Percentiles rank a stretch among this genome's conserved stretches.
These are phyloP conservation scores for Fusarium praegraminearum DNA, from an alignment of 2,329 filamentous ascomycete species.

Conservation along the genomic window DNA sequence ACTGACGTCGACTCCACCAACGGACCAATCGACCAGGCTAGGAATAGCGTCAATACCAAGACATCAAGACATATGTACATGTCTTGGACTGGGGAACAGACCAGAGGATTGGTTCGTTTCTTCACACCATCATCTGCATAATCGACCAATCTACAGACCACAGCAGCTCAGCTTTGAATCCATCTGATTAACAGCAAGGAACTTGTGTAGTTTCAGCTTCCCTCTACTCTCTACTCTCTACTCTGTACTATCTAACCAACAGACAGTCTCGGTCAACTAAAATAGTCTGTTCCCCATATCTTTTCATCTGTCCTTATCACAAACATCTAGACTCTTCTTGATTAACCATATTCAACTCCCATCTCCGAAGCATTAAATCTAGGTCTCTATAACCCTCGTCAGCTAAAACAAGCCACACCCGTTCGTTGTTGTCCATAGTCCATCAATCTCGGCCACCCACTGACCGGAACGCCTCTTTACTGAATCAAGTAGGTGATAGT, in stretches of 20 bases:
- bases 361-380: conserved; percentile 13
- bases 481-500: conserved; percentile 4
- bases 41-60: conserved; percentile 8
- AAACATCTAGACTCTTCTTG: conserved; percentile 9
- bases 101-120: background rate
- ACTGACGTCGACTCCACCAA: conserved; percentile 32
- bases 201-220: conserved; percentile 20
- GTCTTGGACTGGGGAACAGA: too few relatives aligned
- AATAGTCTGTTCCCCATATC: conserved; percentile 1
- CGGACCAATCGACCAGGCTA: conserved; percentile 15
- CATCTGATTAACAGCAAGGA: conserved; percentile 6
- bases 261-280: conserved; percentile 4
- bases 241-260: background rate
- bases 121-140: background rate
- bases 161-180: background rate
- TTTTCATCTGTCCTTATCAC: background rate
- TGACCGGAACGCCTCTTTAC: conserved; percentile 1
- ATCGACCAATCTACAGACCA: conserved; percentile 11
- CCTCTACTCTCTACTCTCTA: background rate
- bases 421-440: background rate
- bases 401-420: background rate
- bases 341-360: conserved; percentile 18
- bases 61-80: too few relatives aligned
- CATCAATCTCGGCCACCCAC: background rate
- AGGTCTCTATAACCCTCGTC: too few relatives aligned